A percentile compares a stretch with the other conserved stretches of the same genome.
These are phyloP conservation scores for Phytophthora citrophthora DNA, from an alignment of 352 stramenopile genomes.

Conservation along the genomic window DNA sequence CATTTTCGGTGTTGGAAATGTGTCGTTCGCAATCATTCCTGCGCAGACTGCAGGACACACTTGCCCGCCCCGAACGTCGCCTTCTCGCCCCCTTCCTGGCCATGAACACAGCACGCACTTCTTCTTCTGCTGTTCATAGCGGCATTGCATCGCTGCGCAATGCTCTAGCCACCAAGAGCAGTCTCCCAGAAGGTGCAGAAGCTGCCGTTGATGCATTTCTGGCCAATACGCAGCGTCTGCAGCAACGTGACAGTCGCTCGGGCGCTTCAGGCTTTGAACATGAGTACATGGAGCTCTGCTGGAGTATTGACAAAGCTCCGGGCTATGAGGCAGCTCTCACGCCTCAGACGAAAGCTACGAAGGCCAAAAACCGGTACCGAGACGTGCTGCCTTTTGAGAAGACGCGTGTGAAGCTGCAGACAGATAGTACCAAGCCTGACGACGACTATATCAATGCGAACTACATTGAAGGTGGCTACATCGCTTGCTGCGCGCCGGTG, in stretches of 20 bases:
- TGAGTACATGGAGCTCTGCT: slow-evolving; percentile 74
- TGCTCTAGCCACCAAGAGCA: slow-evolving; percentile 5
- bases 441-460: slow-evolving; percentile 85
- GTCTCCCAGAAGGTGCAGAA: not conserved
- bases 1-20: slow-evolving; percentile 2
- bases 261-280: slow-evolving; percentile 54
- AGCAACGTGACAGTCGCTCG: slow-evolving; percentile 30
- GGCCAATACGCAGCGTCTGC: slow-evolving; percentile 41
- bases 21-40: slow-evolving; percentile 22
- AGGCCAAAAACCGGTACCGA: slow-evolving; percentile 77
- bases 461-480: slow-evolving; percentile 66
- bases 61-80: not conserved
- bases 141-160: slow-evolving; percentile 19
- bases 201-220: slow-evolving; percentile 35
- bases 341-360: slow-evolving; percentile 70
- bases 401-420: slow-evolving; percentile 64
- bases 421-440: not conserved
- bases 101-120: slow-evolving; percentile 15
- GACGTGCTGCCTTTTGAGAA: slow-evolving; percentile 81
- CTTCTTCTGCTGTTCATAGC: slow-evolving; percentile 4
- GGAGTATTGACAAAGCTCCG: slow-evolving; percentile 58
- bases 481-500: slow-evolving; percentile 78
- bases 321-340: slow-evolving; percentile 64
- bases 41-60: not conserved
- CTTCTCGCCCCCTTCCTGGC: slow-evolving; percentile 3